Base-by-base conservation (phyloP, 352 stramenopile species). In the Globisporangium iwayamae region DNA sequence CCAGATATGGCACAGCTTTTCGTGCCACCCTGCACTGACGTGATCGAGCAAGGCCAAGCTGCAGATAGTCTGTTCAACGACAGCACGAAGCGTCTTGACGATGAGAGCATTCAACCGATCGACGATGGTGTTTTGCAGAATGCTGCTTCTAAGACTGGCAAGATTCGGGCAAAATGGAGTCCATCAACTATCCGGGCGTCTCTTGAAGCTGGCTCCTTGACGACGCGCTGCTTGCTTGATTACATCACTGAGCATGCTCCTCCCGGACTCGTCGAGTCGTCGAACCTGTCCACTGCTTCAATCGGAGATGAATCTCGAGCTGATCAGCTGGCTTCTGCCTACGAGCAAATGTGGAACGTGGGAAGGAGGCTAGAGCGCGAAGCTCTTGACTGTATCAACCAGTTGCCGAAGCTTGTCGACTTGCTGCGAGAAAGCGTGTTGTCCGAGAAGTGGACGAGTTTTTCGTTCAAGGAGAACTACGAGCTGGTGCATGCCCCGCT, bases 1-100 rank as follows among this genome's bases (percentile, higher is more conserved):
- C 84, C 83, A 38, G 87, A 96, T 71, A 73, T 94, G 63, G 79
- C 78, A 0, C 83, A 91, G 66, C 68, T 69, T 1, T 96, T 96
- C 66, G 84, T 94, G 10, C 87, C 87, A 16, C 66, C 74, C 8
- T 88, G 75, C 62, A 72, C 83, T 13, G 77, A 92, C 64, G 65
- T 91, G 47, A 64, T 93, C 20, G 71, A 91, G 52, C 66, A 78
- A 43, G 74, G 83, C 38, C 56, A 50, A 41, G 70, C 60, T 32
- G 43, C 25, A 34, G 71, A 81, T 9, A 68, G 60, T 34, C 32
- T 28, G 45, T 48, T 60, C 9, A 59, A 25, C 20, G 50, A 58
- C 22, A 71, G 53, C 30, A 39, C 20, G 60, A 39, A 59, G 25
- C 45, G 36, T 32, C 20, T 63, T 22, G 73, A 58, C 13, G 67